Evolutionary conservation across 2,329 filamentous ascomycete genomes (phyloP).

Genomic region (Pseudopyricularia javanii): DNA sequence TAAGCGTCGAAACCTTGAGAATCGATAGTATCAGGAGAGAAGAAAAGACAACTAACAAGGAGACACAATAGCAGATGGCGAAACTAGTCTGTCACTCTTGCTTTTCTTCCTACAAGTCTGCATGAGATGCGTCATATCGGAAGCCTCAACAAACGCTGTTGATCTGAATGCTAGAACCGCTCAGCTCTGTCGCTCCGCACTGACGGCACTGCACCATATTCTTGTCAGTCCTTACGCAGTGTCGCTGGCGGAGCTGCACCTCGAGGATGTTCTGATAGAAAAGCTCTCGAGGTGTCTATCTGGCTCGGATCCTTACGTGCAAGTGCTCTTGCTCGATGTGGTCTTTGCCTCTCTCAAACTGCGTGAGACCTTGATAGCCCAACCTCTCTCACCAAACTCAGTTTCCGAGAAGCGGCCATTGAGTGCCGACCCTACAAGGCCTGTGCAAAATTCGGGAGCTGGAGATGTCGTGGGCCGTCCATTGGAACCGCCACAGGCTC

Average conservation of each 20-base stretch:
- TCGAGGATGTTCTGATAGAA: constrained; percentile 61
- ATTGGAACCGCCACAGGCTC: constrained; percentile 48
- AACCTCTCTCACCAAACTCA: constrained; percentile 26
- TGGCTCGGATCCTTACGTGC: constrained; percentile 55
- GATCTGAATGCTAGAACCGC: constrained; percentile 39
- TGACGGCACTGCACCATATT: constrained; percentile 60
- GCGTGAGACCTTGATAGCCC: constrained; percentile 26
- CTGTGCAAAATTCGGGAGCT: constrained; percentile 10
- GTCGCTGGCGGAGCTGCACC: constrained; percentile 46
- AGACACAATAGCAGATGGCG: constrained; percentile 24
- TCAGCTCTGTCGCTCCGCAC: constrained; percentile 57
- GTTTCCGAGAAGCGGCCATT: constrained; percentile 31
- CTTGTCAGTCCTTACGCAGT: constrained; percentile 50
- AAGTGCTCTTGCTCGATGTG: constrained; percentile 69
- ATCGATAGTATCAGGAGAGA: not conserved
- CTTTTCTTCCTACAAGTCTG: constrained; percentile 57
- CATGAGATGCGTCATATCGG: constrained; percentile 45
- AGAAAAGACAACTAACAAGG: not conserved
- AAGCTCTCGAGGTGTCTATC: constrained; percentile 50
- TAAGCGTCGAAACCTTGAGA: not conserved
- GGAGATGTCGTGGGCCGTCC: constrained; percentile 6
- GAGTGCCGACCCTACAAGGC: constrained; percentile 27
- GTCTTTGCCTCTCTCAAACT: constrained; percentile 63
- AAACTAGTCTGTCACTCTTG: constrained; percentile 42
- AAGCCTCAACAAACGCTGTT: constrained; percentile 19